Evolutionary conservation across 116 monocot species (phyloP).

Genomic region (Trichopus zeylanicus): DNA sequence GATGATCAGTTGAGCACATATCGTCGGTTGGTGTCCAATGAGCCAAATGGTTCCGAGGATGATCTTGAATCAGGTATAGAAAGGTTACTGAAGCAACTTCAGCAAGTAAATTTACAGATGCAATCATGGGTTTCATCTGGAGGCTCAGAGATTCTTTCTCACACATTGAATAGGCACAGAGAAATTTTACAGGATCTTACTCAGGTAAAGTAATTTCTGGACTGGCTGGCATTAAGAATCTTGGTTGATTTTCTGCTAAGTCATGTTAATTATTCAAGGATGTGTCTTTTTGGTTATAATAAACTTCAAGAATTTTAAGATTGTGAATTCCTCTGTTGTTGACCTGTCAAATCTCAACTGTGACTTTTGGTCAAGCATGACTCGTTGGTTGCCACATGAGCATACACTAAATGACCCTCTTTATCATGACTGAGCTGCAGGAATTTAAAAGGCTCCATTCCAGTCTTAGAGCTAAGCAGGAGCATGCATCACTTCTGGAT

Average conservation of each 20-base stretch:
- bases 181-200: slow-evolving; percentile 93
- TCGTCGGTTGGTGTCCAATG: slow-evolving; percentile 57
- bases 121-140: slow-evolving; percentile 89
- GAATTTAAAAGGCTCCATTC: slow-evolving; percentile 73
- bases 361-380: no score
- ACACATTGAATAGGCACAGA: slow-evolving; percentile 78
- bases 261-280: no score
- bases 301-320: no score
- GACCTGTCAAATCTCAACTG: no score
- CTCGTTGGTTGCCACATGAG: not conserved
- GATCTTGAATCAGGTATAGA: slow-evolving; percentile 83
- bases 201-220: slow-evolving; percentile 38
- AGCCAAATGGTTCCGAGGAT: slow-evolving; percentile 55
- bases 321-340: no score
- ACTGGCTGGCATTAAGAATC: not conserved
- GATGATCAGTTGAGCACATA: slow-evolving; percentile 84
- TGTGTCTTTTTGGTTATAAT: no score
- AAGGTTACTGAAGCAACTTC: slow-evolving; percentile 75
- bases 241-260: no score
- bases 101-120: slow-evolving; percentile 91
- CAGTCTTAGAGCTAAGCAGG: slow-evolving; percentile 68
- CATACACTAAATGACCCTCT: not conserved
- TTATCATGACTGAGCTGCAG: slow-evolving; percentile 23
- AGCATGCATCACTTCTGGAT: slow-evolving; percentile 84
- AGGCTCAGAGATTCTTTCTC: slow-evolving; percentile 85